Base-by-base conservation (phyloP, 306 rosid species). In the Cucurbita pepo region DNA sequence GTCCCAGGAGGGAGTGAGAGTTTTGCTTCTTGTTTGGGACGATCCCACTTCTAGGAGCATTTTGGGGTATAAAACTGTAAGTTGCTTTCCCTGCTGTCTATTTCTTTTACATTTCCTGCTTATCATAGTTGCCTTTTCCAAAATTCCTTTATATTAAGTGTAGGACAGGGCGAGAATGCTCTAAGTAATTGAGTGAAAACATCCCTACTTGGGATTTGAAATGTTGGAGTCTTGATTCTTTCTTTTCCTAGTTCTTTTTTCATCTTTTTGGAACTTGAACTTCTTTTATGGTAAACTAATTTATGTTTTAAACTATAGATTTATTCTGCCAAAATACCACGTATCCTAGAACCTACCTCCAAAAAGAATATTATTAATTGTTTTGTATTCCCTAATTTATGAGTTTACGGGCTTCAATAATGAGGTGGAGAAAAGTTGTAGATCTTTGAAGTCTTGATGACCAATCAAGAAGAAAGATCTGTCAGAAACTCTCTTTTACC, bases 1-100 rank as follows among this genome's bases (percentile, higher is more conserved):
- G 84, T 94, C 99, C 36, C 90, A 85, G 77, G 97, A 94, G 76
- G 99, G 99, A 81, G 97, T 94, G 69, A 86, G 99, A 63, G 99
- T 94, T 82, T 87, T 94, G 82, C 91, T 94, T 56, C 99, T 94
- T 83, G 78, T 94, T 70, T 94, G 99, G 99, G 99, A 94, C 77
- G 99, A 94, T 72, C 99, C 97, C 22, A 86, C 99, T 19, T 94
- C 99, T 53, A 90, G 96, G 82, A 94, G 71, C 84, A 91, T 94
- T 81, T 78, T 94, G 56, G 99, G 99, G 64, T 87, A 85, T 77
- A 85, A 69, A 79, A 88, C 91, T 9, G 99, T 91, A 73, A 89
- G 96, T 86, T 51, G 30, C 70, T 75, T 74, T 45, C 30, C 69
- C 53, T 56, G 44, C 44, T 50, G 63, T 25, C 8, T 48, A 48